These are phyloP conservation scores for Ogataea nakhonphanomensis DNA, from an alignment of 805 yeast species.

Conservation along the genomic window DNA sequence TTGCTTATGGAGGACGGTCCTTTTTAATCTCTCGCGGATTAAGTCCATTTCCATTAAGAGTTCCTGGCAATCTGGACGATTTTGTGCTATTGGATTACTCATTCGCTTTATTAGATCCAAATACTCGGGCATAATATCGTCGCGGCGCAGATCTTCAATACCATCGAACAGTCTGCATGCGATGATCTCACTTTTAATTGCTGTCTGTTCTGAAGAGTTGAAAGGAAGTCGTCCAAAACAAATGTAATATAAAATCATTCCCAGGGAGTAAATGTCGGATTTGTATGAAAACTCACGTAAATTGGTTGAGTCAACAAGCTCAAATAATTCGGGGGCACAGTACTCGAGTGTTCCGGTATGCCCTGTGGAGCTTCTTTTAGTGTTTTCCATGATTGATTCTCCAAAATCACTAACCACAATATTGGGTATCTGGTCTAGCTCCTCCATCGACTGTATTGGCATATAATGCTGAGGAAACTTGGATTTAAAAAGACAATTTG, in stretches of 20 bases:
- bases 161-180: slow-evolving; percentile 20
- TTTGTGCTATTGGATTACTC: slow-evolving; percentile 31
- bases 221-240: slow-evolving; percentile 74
- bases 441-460: slow-evolving; percentile 24
- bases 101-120: slow-evolving; percentile 25
- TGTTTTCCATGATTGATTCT: slow-evolving; percentile 76
- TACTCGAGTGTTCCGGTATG: slow-evolving; percentile 86
- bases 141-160: slow-evolving; percentile 17
- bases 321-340: slow-evolving; percentile 79
- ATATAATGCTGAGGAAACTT: slow-evolving; percentile 25
- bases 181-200: slow-evolving; percentile 26
- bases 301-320: slow-evolving; percentile 28
- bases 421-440: slow-evolving; percentile 47
- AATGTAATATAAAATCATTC: slow-evolving; percentile 74
- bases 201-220: slow-evolving; percentile 23
- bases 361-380: slow-evolving; percentile 64
- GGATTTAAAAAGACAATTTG: slow-evolving; percentile 67
- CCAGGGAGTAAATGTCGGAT: slow-evolving; percentile 80
- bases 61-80: slow-evolving; percentile 44
- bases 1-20: neutral
- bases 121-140: slow-evolving; percentile 31
- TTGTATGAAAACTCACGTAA: slow-evolving; percentile 61
- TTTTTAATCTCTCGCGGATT: slow-evolving; percentile 7
- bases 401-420: slow-evolving; percentile 86
- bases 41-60: slow-evolving; percentile 31